Conservation (phyloP, 2,329 filamentous ascomycete species). For the Penicillium sp. region DNA sequence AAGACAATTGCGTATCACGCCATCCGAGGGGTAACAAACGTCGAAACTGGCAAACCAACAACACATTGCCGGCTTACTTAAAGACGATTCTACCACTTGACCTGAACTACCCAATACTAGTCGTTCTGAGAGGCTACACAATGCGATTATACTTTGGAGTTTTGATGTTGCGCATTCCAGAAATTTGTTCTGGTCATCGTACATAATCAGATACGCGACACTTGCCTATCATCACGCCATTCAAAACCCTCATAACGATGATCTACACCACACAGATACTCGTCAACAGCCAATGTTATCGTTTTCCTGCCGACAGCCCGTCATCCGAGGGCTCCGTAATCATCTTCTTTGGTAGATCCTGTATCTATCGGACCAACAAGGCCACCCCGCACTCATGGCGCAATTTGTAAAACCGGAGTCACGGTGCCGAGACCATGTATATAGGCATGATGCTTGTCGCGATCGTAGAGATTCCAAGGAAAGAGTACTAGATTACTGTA, state of each 20-base stretch:
- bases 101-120: neutral
- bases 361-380: conserved; percentile 1
- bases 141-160: neutral
- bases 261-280: neutral
- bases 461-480: neutral
- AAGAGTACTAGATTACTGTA: neutral
- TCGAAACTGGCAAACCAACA: neutral
- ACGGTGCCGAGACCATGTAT: conserved; percentile 14
- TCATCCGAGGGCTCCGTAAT: neutral
- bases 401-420: conserved; percentile 14
- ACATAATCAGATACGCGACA: conserved; percentile 5
- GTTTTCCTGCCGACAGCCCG: conserved; percentile 6
- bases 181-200: neutral
- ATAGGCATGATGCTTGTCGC: conserved; percentile 6
- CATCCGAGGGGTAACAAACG: conserved; percentile 15
- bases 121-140: neutral
- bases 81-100: neutral
- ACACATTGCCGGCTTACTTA: neutral
- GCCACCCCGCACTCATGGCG: conserved; percentile 23
- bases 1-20: conserved; percentile 18
- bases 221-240: conserved; percentile 23
- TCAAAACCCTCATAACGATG: conserved; percentile 8
- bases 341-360: neutral
- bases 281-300: conserved; percentile 12
- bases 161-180: neutral